Evolutionary conservation across 2,329 filamentous ascomycete genomes (phyloP).

Genomic region (Scedosporium apiospermum): DNA sequence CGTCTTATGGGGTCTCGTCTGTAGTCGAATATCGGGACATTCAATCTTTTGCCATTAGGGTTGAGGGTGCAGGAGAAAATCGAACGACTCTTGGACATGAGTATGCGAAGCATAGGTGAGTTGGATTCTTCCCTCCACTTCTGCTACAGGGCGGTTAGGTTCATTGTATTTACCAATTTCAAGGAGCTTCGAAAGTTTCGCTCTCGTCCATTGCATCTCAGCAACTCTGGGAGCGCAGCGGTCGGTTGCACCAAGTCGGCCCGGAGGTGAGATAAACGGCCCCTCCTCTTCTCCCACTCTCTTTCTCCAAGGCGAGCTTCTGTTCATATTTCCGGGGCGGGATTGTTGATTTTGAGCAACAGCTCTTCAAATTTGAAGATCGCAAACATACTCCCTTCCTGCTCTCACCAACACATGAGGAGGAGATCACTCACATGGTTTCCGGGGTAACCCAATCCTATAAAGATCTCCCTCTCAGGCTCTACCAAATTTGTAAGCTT

Average conservation of each 20-base stretch:
- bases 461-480: constrained; percentile 71
- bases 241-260: constrained; percentile 61
- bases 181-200: constrained; percentile 69
- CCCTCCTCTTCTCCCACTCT: neutral
- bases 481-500: constrained; percentile 77
- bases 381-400: constrained; percentile 66
- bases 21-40: constrained; percentile 78
- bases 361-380: constrained; percentile 76
- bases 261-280: constrained; percentile 50
- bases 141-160: too few species aligned
- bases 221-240: constrained; percentile 72
- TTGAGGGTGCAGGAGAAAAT: constrained; percentile 82
- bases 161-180: constrained; percentile 9
- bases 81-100: constrained; percentile 73
- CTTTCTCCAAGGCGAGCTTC: neutral
- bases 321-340: neutral
- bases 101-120: constrained; percentile 69
- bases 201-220: constrained; percentile 82
- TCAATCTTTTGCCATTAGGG: constrained; percentile 83
- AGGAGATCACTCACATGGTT: constrained; percentile 84
- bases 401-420: constrained; percentile 88
- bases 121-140: neutral
- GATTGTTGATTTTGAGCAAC: constrained; percentile 14
- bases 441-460: constrained; percentile 67
- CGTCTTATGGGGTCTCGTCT: neutral